Conservation (phyloP, 768 basidiomycete genomes). For the Leucosporidium yakuticum region DNA sequence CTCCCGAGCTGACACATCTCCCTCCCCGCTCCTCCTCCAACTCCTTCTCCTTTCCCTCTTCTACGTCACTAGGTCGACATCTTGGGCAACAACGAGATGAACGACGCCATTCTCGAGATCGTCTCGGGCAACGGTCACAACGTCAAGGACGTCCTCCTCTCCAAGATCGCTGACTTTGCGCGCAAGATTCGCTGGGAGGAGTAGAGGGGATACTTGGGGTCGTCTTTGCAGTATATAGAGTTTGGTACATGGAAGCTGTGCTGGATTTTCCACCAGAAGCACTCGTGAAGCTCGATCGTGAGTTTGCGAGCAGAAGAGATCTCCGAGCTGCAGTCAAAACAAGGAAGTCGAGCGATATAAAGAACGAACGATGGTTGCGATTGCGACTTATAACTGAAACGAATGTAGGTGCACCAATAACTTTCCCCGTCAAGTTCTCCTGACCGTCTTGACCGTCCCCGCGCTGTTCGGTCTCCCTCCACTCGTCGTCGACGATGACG, state of each 20-base stretch:
- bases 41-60: not conserved
- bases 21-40: not conserved
- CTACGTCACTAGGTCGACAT: slow-evolving; percentile 72
- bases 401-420: not conserved
- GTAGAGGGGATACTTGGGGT: not conserved
- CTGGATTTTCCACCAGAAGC: no score
- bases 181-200: slow-evolving; percentile 70
- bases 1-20: not conserved
- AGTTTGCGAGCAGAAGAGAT: no score
- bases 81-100: slow-evolving; percentile 68
- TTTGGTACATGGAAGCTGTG: no score
- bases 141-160: slow-evolving; percentile 55
- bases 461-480: no score
- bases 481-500: no score
- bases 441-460: no score
- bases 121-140: slow-evolving; percentile 75
- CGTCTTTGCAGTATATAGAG: not conserved
- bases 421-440: slow-evolving; percentile 10
- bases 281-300: no score
- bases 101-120: slow-evolving; percentile 84
- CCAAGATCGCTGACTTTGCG: slow-evolving; percentile 70
- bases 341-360: no score
- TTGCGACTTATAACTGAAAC: not conserved
- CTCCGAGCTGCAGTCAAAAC: no score
- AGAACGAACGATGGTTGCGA: no score